Evolutionary conservation across 1,284 basidiomycete genomes (phyloP).

Genomic region (Chalciporus piperatoides): DNA sequence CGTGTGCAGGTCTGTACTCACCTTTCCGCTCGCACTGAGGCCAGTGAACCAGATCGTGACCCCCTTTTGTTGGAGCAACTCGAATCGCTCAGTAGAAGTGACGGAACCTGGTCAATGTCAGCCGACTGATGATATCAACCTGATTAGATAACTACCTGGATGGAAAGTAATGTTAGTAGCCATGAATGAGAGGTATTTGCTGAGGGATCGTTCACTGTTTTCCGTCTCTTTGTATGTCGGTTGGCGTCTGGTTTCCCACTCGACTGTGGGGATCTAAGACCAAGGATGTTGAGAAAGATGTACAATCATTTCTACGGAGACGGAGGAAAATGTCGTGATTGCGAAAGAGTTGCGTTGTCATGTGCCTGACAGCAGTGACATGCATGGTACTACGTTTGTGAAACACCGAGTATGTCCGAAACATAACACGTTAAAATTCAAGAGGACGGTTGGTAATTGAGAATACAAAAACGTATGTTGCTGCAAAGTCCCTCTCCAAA

Average conservation of each 20-base stretch:
- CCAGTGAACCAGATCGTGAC: conserved; percentile 96
- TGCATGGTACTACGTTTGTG: no score
- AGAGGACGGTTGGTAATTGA: background rate
- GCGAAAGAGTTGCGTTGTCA: background rate
- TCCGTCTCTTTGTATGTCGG: conserved; percentile 10
- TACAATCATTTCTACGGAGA: background rate
- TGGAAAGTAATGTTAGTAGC: conserved; percentile 35
- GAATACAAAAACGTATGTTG: conserved; percentile 5
- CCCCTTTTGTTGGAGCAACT: conserved; percentile 75
- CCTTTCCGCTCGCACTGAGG: conserved; percentile 87
- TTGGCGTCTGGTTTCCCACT: background rate
- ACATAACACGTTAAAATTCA: background rate
- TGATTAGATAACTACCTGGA: conserved; percentile 20
- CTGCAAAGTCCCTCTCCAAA: conserved; percentile 27
- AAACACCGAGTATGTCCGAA: background rate
- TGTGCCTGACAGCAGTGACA: background rate
- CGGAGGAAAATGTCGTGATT: background rate
- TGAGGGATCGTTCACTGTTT: background rate
- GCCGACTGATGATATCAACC: background rate
- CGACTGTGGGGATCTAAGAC: conserved; percentile 1
- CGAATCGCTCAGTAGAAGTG: conserved; percentile 59
- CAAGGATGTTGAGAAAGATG: conserved; percentile 18
- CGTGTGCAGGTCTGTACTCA: conserved; percentile 29
- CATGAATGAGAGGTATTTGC: conserved; percentile 18
- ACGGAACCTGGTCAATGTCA: conserved; percentile 61